Evolutionary conservation across 768 basidiomycete genomes (phyloP).

Genomic region (Mycena vulgaris): DNA sequence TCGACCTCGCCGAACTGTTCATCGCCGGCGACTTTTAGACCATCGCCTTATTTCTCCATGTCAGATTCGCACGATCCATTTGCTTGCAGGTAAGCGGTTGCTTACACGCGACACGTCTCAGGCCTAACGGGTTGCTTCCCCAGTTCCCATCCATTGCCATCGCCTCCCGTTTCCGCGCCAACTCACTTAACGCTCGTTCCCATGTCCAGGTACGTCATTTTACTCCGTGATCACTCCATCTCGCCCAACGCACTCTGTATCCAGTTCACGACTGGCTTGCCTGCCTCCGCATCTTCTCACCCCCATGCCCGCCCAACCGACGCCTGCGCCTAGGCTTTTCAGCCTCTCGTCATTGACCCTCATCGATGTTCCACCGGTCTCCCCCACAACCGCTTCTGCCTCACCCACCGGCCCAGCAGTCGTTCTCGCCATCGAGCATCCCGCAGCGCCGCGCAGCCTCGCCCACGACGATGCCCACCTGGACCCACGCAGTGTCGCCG

Average conservation of each 20-base stretch:
- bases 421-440: neutral
- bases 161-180: too few species aligned
- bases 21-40: neutral
- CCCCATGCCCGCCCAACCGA: neutral
- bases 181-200: too few species aligned
- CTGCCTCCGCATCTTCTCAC: neutral
- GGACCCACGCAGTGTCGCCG: neutral
- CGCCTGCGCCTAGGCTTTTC: neutral
- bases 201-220: too few species aligned
- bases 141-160: too few species aligned
- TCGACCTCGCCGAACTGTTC: constrained; percentile 8
- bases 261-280: too few species aligned
- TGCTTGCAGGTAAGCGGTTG: too few species aligned
- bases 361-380: too few species aligned
- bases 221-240: too few species aligned
- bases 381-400: neutral
- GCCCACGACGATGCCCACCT: neutral
- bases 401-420: neutral
- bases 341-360: too few species aligned
- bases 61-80: neutral
- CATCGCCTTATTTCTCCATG: neutral
- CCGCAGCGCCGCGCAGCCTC: neutral
- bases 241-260: too few species aligned
- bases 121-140: too few species aligned
- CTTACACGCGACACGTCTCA: too few species aligned